Evolutionary conservation across 2,329 filamentous ascomycete species (phyloP).

Genomic region (Paradendryphiella salina): DNA sequence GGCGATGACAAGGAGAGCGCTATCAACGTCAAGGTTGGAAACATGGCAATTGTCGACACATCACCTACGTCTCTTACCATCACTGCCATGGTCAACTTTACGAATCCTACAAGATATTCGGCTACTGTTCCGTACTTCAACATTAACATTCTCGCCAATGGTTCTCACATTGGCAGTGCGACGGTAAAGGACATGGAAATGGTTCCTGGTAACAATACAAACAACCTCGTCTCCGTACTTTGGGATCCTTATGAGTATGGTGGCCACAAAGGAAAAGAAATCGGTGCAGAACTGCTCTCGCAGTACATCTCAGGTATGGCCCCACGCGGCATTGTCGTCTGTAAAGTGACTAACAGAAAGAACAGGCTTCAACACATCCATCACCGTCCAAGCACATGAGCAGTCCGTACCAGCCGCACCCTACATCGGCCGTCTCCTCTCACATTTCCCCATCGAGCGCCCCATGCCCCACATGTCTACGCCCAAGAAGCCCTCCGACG

Average conservation of each 20-base stretch:
- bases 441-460: slow-evolving; percentile 70
- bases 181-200: slow-evolving; percentile 67
- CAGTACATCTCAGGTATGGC: slow-evolving; percentile 77
- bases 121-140: slow-evolving; percentile 80
- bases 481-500: slow-evolving; percentile 55
- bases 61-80: slow-evolving; percentile 71
- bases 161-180: slow-evolving; percentile 73
- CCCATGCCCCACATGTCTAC: slow-evolving; percentile 67
- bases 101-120: slow-evolving; percentile 87
- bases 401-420: slow-evolving; percentile 75
- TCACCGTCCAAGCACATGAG: slow-evolving; percentile 72
- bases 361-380: slow-evolving; percentile 73
- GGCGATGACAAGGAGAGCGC: slow-evolving; percentile 53
- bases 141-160: slow-evolving; percentile 74
- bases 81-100: slow-evolving; percentile 75
- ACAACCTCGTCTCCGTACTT: slow-evolving; percentile 66
- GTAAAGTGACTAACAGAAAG: too few species aligned
- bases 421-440: slow-evolving; percentile 71
- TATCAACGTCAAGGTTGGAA: slow-evolving; percentile 67
- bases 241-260: slow-evolving; percentile 72
- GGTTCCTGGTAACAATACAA: slow-evolving; percentile 69
- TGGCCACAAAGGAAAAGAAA: slow-evolving; percentile 62
- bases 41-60: slow-evolving; percentile 73
- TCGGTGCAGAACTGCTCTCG: slow-evolving; percentile 75
- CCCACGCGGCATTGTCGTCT: too few species aligned